These are phyloP conservation scores for Ajuga reptans DNA, from an alignment of 305 asterid species.

Conservation along the genomic window DNA sequence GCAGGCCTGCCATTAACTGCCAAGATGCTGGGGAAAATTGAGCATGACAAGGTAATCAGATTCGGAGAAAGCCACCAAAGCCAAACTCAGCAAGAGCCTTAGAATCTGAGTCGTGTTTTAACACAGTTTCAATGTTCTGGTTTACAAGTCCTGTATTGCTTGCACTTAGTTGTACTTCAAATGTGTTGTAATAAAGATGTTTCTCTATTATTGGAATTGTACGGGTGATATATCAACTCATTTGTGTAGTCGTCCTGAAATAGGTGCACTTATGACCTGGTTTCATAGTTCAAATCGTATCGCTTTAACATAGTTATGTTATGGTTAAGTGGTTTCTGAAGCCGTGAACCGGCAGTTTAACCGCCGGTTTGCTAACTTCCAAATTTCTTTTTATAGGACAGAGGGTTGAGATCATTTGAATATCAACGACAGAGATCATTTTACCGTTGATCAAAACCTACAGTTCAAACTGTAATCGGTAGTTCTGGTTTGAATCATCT, in stretches of 20 bases:
- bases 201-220: neutral
- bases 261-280: no score
- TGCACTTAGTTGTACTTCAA: neutral
- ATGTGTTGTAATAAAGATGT: neutral
- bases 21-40: slow-evolving; percentile 37
- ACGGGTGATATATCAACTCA: neutral
- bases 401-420: no score
- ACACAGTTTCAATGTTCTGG: neutral
- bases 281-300: no score
- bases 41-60: neutral
- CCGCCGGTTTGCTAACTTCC: no score
- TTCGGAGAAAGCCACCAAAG: neutral
- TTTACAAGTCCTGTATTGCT: neutral
- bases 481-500: no score
- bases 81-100: neutral
- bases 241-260: no score
- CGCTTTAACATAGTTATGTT: no score
- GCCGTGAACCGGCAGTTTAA: no score
- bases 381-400: no score
- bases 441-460: neutral
- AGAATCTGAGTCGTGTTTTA: neutral
- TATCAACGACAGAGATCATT: neutral
- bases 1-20: slow-evolving; percentile 40
- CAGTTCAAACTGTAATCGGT: neutral
- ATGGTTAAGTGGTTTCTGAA: no score